These are phyloP conservation scores for Tricholoma hemisulphureum DNA, from an alignment of 768 basidiomycete genomes.

Conservation along the genomic window DNA sequence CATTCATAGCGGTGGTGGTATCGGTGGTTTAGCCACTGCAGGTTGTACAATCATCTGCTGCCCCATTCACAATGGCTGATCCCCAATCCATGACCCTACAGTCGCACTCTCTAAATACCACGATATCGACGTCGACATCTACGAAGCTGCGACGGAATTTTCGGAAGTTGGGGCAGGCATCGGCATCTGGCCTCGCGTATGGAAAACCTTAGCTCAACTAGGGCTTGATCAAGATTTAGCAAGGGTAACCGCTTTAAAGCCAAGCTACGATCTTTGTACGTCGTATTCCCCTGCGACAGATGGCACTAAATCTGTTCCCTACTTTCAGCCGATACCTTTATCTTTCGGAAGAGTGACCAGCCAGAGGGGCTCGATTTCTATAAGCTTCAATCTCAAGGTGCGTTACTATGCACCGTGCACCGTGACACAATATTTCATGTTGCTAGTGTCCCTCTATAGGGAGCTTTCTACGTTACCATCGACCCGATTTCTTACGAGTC, in stretches of 20 bases:
- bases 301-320: not conserved
- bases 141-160: conserved; percentile 39
- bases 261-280: conserved; percentile 23
- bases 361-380: conserved; percentile 22
- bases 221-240: conserved; percentile 38
- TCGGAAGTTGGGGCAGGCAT: conserved; percentile 41
- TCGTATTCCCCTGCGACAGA: not conserved
- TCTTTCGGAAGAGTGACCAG: conserved; percentile 27
- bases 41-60: not conserved
- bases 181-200: conserved; percentile 36
- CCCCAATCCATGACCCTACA: not conserved
- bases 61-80: not conserved
- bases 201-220: conserved; percentile 40
- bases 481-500: conserved; percentile 49
- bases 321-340: conserved; percentile 17
- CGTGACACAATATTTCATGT: not conserved
- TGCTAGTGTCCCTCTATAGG: conserved; percentile 12
- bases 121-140: conserved; percentile 41
- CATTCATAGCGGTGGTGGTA: conserved; percentile 26
- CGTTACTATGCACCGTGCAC: not conserved
- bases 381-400: conserved; percentile 21
- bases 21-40: conserved; percentile 27
- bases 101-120: conserved; percentile 29
- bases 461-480: conserved; percentile 37
- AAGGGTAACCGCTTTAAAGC: conserved; percentile 18